phyloP scores from a whole-genome alignment of 2,329 filamentous ascomycete species.

The Colletotrichum trifolii region DNA sequence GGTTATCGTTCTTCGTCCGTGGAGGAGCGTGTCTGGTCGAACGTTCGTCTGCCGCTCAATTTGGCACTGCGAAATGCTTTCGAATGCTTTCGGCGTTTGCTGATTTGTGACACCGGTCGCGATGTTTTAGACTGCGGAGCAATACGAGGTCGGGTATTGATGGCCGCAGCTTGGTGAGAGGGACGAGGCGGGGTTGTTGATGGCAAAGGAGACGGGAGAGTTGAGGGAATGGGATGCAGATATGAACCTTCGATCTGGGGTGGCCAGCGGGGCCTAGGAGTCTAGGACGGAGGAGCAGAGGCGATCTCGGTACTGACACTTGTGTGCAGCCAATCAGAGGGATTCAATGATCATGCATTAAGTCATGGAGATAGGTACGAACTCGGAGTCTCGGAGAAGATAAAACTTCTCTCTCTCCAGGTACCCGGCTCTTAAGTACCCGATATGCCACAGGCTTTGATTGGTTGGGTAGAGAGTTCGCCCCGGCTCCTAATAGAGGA shows the following conservation, averaged over 20 bases:
- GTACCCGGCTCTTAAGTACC: not conserved
- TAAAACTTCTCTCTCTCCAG: slow-evolving; percentile 18
- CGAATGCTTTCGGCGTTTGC: too few relatives aligned
- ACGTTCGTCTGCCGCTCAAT: not conserved
- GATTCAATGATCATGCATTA: slow-evolving; percentile 35
- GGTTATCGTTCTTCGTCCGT: slow-evolving; percentile 13
- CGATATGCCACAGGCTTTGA: too few relatives aligned
- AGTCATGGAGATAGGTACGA: slow-evolving; percentile 27
- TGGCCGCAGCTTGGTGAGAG: too few relatives aligned
- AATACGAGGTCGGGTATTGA: too few relatives aligned
- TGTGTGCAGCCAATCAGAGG: slow-evolving; percentile 28
- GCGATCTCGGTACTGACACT: slow-evolving; percentile 38
- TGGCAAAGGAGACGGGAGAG: slow-evolving; percentile 12
- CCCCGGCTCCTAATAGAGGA: too few relatives aligned
- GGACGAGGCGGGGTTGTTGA: too few relatives aligned
- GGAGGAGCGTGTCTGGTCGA: slow-evolving; percentile 19
- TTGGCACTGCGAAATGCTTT: too few relatives aligned
- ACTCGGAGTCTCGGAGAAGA: slow-evolving; percentile 39
- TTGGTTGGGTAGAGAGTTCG: too few relatives aligned
- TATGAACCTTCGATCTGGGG: not conserved
- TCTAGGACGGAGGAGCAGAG: slow-evolving; percentile 38
- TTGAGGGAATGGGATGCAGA: slow-evolving; percentile 18
- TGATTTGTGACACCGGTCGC: too few relatives aligned
- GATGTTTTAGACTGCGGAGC: too few relatives aligned
- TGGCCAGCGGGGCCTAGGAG: slow-evolving; percentile 36